These are phyloP conservation scores for Solanum chiquidenum DNA, from an alignment of 257 asterid genomes.

Conservation along the genomic window DNA sequence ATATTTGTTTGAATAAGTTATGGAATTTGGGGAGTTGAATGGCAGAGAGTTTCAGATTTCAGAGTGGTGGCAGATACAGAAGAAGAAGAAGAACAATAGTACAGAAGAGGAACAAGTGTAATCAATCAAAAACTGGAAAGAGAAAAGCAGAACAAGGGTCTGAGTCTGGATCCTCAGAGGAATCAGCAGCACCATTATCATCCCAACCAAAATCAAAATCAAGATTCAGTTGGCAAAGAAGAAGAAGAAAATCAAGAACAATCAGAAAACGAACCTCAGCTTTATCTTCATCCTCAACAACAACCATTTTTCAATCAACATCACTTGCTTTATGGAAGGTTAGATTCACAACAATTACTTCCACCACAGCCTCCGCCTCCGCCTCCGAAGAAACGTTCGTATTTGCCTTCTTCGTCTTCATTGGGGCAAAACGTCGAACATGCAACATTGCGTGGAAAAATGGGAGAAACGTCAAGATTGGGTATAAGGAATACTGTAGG, in stretches of 20 bases:
- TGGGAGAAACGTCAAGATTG: slow-evolving; percentile 57
- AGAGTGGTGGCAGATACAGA: slow-evolving; percentile 11
- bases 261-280: not conserved
- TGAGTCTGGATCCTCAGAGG: slow-evolving; percentile 93
- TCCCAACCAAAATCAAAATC: slow-evolving; percentile 13
- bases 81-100: slow-evolving; percentile 1
- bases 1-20: slow-evolving; percentile 8
- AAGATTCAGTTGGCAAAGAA: slow-evolving; percentile 4
- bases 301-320: slow-evolving; percentile 19
- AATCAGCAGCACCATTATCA: slow-evolving; percentile 27
- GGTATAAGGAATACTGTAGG: slow-evolving; percentile 33
- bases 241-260: slow-evolving; percentile 13
- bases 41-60: slow-evolving; percentile 31
- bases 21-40: slow-evolving; percentile 46
- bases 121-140: slow-evolving; percentile 62
- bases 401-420: slow-evolving; percentile 24
- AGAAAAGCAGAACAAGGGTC: slow-evolving; percentile 30
- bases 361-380: slow-evolving; percentile 19
- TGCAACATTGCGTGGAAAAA: slow-evolving; percentile 53
- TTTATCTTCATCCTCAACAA: slow-evolving; percentile 15
- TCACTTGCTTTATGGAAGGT: not conserved
- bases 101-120: not conserved
- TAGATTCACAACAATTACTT: not conserved
- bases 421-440: slow-evolving; percentile 41
- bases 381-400: slow-evolving; percentile 39